phyloP scores from a whole-genome alignment of 2,329 filamentous ascomycete genomes.

The Calycina herbarum region DNA sequence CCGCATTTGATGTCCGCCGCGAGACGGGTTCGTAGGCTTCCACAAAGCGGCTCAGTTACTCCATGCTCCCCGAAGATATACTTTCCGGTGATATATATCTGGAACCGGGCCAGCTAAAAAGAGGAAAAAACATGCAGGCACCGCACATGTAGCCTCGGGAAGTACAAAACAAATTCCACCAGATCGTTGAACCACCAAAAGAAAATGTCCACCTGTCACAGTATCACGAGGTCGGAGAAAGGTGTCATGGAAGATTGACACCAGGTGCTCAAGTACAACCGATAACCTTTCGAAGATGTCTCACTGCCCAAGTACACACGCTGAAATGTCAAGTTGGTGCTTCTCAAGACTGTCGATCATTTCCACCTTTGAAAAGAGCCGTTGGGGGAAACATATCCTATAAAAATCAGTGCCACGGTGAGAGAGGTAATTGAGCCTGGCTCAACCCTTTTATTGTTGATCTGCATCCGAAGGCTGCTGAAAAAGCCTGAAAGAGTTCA shows the following conservation, averaged over 20 bases:
- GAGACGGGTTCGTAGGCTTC: too few relatives aligned
- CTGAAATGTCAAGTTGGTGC: background rate
- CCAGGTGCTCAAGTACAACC: background rate
- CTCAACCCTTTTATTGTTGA: background rate
- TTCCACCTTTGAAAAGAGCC: background rate
- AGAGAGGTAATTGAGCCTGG: background rate
- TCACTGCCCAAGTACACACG: background rate
- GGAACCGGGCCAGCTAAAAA: too few relatives aligned
- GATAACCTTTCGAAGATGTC: background rate
- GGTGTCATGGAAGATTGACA: background rate
- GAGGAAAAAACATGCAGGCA: too few relatives aligned
- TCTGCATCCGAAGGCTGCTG: background rate
- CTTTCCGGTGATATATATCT: too few relatives aligned
- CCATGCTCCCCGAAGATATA: too few relatives aligned
- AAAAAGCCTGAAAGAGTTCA: background rate
- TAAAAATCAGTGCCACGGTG: background rate
- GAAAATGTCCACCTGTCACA: too few relatives aligned
- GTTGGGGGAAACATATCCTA: background rate
- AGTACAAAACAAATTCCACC: background rate
- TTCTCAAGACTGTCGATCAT: background rate
- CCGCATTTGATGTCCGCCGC: too few relatives aligned
- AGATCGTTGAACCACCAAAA: background rate
- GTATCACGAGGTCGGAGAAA: too few relatives aligned
- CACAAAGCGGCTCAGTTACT: too few relatives aligned
- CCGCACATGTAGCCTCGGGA: background rate